A percentile compares a stretch with the other conserved stretches of the same genome.
Conservation (phyloP, 2,329 filamentous ascomycete species). For the Ceratocystis smalleyi region DNA sequence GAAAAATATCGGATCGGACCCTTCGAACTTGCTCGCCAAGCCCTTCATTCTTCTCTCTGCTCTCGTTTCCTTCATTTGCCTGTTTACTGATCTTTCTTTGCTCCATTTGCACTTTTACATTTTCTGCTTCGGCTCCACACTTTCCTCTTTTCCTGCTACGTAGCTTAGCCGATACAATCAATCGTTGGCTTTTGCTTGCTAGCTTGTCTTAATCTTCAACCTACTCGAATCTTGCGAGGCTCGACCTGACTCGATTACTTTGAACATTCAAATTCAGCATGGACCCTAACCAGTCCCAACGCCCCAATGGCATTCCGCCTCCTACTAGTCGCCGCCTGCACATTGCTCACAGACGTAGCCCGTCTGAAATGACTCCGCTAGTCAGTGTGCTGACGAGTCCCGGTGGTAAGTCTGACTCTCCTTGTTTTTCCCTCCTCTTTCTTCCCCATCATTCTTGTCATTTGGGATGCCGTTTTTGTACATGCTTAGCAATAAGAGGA, state of each 20-base stretch:
- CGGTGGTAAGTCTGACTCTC: constrained; percentile 39
- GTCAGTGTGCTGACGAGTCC: constrained; percentile 76
- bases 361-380: constrained; percentile 88
- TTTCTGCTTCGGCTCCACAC: background rate
- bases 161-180: constrained; percentile 7
- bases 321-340: constrained; percentile 80
- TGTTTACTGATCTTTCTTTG: constrained; percentile 2
- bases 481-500: background rate
- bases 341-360: constrained; percentile 92
- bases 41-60: background rate
- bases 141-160: background rate
- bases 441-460: background rate
- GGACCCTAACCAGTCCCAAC: constrained; percentile 33
- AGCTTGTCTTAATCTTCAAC: constrained; percentile 3
- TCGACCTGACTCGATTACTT: constrained; percentile 20
- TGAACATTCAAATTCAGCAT: constrained; percentile 32
- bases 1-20: constrained; percentile 16
- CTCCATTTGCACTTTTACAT: background rate
- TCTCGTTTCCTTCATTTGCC: constrained; percentile 7
- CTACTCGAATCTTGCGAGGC: constrained; percentile 21
- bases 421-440: background rate
- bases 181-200: constrained; percentile 7
- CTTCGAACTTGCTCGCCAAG: constrained; percentile 9
- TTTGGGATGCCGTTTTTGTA: background rate
- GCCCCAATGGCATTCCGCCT: constrained; percentile 46